Base-by-base conservation (phyloP, 2,329 filamentous ascomycete species). In the Cytospora piceicola region DNA sequence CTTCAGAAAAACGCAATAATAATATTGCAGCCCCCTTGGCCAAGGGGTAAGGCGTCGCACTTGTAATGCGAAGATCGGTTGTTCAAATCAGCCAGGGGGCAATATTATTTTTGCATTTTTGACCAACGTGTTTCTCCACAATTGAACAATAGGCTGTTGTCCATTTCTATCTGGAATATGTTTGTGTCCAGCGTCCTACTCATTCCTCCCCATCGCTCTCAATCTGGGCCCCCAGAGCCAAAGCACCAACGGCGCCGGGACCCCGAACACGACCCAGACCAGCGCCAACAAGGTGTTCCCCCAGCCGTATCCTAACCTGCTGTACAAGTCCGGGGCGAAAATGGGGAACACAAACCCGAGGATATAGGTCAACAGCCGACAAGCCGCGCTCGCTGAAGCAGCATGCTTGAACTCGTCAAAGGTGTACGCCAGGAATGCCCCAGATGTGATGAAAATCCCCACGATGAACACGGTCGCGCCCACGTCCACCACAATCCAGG, bases 401-500 rank as follows among this genome's bases (percentile, higher is more conserved):
- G 73, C 73, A 27, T 74, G 73, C 7, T 27, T 72, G 58, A 76
- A 77, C 56, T 82, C 83, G 56, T 88, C 85, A 5, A 87, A 80
- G 1, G 84, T 77, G 64, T 88, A 88, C 0, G 84, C 85, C 58
- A 82, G 78, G 39, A 85, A 78, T 2, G 82, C 82, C 71, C 83
- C 82, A 58, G 85, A 85, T 0, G 81, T 75, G 12, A 83, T 78
- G 55, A 86, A 81, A 69, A 81, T 82, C 0, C 85, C 85, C 5
- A 80, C 76, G 0, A 81, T 81, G 65, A 88, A 83, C n/a, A 86
- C 77, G 0, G 30, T n/a, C 7, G 58, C 51, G 17, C 86, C 87
- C 42, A 89, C 78, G 66, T 89, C 86, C 0, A 86, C 85, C 6
- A 87, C 75, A 30, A 82, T 78, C 82, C 82, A 85, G 71, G 84